Base-by-base conservation (phyloP, 495 filamentous ascomycete genomes). In the Beverwykella pulmonaria region DNA sequence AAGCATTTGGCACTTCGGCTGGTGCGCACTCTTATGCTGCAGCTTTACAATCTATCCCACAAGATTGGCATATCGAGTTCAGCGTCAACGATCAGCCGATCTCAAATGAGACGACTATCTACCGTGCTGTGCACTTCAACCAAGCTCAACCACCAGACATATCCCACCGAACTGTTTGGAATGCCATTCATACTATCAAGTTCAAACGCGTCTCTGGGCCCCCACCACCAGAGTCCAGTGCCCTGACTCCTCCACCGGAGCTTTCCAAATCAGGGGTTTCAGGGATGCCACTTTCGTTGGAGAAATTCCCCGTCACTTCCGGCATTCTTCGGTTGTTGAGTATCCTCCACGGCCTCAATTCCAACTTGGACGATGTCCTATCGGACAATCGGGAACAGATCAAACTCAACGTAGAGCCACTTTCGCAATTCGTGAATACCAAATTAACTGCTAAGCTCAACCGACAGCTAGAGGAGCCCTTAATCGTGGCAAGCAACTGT, bases 391-490 rank as follows among this genome's bases (percentile, higher is more conserved):
- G 89, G 71, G 88, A 89, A 50, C 78, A 82, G 2, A 75, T 88
- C 44, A 86, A 83, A 55, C 79, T 96, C 49, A 91, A 88, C 44
- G 78, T 85, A n/a, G 94, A 98, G 76, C 90, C 93, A 6, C 74
- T 97, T 44, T 88, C 93, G 12, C 95, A 98, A 70, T 98, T 99
- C 72, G 94, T 99, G 77, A 99, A 99, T 71, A 97, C 93, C 0
- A 99, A 99, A 77, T 84, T 99, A 53, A 99, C 94, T 1, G 94
- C 94, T n/a, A 99, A 99, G 77, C 83, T 99, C 46, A 99, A 99
- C 71, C 87, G 94, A 30, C 94, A 99, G 74, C 79, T 99, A 41
- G 94, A 99, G 75, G 94, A 99, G 78, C 94, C 94, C n/a, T 80
- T 99, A 46, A 97, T 99, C 67, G 94, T 99, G 22, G 95, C 95